Conservation (phyloP, 352 stramenopile species). For the Phytopythium cucurbitacearum region DNA sequence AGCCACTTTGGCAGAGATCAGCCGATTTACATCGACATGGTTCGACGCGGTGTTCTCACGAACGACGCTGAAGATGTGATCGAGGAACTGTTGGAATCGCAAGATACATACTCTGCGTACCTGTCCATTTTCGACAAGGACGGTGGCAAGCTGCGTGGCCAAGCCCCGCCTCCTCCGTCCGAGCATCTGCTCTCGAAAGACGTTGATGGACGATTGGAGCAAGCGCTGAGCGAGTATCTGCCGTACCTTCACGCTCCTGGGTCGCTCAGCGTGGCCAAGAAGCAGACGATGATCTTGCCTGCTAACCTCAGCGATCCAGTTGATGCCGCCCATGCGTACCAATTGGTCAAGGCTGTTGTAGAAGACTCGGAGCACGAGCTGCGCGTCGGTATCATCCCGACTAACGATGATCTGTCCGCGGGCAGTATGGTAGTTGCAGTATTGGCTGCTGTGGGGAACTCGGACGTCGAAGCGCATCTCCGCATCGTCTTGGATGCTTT, state of each 20-base stretch:
- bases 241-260: constrained; percentile 52
- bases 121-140: constrained; percentile 55
- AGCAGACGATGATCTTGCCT: constrained; percentile 65
- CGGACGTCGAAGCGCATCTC: constrained; percentile 46
- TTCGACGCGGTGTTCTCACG: constrained; percentile 37
- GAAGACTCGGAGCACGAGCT: constrained; percentile 63
- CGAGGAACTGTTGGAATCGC: constrained; percentile 47
- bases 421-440: constrained; percentile 33
- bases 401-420: not conserved
- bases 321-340: constrained; percentile 52
- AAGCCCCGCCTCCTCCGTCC: constrained; percentile 2
- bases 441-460: constrained; percentile 41
- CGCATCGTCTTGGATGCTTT: constrained; percentile 55
- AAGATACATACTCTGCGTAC: constrained; percentile 63
- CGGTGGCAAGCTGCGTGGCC: constrained; percentile 9
- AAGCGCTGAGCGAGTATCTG: constrained; percentile 35
- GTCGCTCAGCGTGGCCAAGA: constrained; percentile 52
- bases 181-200: constrained; percentile 60
- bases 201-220: constrained; percentile 52
- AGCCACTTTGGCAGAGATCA: constrained; percentile 78
- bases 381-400: constrained; percentile 54
- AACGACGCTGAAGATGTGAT: constrained; percentile 67
- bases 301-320: constrained; percentile 43
- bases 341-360: constrained; percentile 54
- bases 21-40: constrained; percentile 62